Evolutionary conservation across 2,329 filamentous ascomycete genomes (phyloP).

Genomic region (Teratosphaeria nubilosa): DNA sequence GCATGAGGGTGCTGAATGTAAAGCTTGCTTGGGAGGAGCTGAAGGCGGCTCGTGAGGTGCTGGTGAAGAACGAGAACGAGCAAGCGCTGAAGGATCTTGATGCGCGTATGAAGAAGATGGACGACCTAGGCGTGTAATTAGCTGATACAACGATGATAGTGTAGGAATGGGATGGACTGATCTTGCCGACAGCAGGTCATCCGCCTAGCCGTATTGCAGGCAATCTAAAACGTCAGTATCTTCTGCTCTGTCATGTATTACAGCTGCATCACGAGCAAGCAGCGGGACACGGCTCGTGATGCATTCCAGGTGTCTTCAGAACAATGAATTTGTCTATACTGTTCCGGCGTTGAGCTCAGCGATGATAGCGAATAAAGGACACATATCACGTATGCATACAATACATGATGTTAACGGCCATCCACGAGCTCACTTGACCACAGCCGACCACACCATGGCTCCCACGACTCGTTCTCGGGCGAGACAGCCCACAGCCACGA

Average conservation of each 20-base stretch:
- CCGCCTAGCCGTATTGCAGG: neutral
- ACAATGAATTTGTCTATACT: neutral
- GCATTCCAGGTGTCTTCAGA: neutral
- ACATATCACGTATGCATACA: neutral
- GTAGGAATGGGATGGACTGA: neutral
- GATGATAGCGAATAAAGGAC: neutral
- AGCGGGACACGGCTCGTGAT: neutral
- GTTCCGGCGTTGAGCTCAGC: neutral
- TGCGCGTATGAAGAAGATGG: neutral
- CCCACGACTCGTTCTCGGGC: neutral
- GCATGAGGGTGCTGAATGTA: neutral
- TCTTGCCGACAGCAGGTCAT: neutral
- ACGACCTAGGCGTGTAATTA: neutral
- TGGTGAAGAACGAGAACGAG: neutral
- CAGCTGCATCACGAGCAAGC: neutral
- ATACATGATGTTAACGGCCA: neutral
- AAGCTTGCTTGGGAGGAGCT: neutral
- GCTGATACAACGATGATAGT: neutral
- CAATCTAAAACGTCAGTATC: neutral
- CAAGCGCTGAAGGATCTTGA: neutral
- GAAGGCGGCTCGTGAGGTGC: neutral
- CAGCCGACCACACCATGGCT: neutral
- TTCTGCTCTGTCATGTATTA: neutral
- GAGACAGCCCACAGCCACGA: neutral
- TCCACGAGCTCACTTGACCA: neutral